Evolutionary conservation across 2,329 filamentous ascomycete genomes (phyloP).

Genomic region (Alternaria consortialis): DNA sequence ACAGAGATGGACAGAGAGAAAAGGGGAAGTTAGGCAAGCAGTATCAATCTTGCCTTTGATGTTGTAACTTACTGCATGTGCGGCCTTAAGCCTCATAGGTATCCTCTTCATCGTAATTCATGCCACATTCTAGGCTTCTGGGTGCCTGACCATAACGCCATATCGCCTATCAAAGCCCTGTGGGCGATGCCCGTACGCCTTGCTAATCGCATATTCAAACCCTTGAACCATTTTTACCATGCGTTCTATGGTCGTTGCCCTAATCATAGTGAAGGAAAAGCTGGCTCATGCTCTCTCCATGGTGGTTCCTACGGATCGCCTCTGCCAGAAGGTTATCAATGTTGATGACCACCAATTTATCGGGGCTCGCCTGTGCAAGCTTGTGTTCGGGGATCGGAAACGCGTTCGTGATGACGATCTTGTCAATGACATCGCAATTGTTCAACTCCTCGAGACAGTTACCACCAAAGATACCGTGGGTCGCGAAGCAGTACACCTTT

Average conservation of each 20-base stretch:
- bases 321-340: constrained; percentile 88
- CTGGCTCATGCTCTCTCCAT: constrained; percentile 80
- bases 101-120: constrained; percentile 5
- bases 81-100: background rate
- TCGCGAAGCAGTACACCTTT: constrained; percentile 97
- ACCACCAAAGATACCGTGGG: constrained; percentile 91
- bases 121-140: constrained; percentile 11
- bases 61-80: constrained; percentile 10
- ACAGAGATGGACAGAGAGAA: background rate
- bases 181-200: constrained; percentile 16
- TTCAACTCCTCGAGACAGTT: constrained; percentile 91
- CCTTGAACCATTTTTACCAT: background rate
- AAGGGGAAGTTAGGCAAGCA: background rate
- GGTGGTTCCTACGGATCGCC: constrained; percentile 94
- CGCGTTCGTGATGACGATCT: constrained; percentile 95
- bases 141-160: constrained; percentile 4
- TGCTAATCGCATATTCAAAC: constrained; percentile 14
- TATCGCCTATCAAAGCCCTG: constrained; percentile 3
- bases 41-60: constrained; percentile 5
- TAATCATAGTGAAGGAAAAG: constrained; percentile 58
- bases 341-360: constrained; percentile 87
- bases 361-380: constrained; percentile 67
- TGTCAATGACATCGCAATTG: constrained; percentile 90
- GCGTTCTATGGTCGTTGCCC: constrained; percentile 3
- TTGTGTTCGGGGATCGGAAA: constrained; percentile 87